Evolutionary conservation across 306 rosid species (phyloP).

Genomic region (Sophora flavescens): DNA sequence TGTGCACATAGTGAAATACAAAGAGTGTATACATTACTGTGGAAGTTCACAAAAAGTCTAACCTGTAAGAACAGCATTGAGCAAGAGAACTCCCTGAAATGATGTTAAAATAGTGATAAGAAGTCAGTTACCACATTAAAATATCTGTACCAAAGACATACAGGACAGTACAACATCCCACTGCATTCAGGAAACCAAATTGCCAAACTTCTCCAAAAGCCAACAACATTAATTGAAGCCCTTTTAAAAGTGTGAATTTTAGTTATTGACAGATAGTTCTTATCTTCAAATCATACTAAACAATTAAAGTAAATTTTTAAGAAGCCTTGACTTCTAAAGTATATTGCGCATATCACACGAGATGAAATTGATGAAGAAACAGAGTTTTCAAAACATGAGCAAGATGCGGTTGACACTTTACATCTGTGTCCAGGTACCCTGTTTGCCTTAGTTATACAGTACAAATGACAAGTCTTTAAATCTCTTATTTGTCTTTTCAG

Average conservation of each 20-base stretch:
- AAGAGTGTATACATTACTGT: not conserved
- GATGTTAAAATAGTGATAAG: conserved; percentile 46
- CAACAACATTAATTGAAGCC: not conserved
- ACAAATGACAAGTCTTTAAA: conserved; percentile 3
- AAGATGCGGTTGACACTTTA: not conserved
- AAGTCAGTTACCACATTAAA: not conserved
- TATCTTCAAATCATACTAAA: conserved; percentile 7
- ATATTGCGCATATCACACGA: not conserved
- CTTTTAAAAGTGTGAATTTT: not conserved
- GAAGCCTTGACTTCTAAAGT: not conserved
- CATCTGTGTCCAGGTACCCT: not conserved
- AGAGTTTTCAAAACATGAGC: not conserved
- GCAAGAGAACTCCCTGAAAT: conserved; percentile 91
- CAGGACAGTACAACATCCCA: not conserved
- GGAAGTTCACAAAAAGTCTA: conserved; percentile 34
- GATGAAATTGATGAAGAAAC: not conserved
- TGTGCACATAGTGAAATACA: not conserved
- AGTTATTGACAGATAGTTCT: conserved; percentile 3
- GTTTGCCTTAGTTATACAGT: not conserved
- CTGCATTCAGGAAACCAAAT: conserved; percentile 8
- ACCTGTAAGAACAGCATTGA: conserved; percentile 97
- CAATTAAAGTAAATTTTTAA: not conserved
- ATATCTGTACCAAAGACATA: not conserved
- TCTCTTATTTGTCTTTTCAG: not conserved
- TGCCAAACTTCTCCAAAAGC: not conserved